Conservation (phyloP, 768 basidiomycete species). For the Lentinula boryana region DNA sequence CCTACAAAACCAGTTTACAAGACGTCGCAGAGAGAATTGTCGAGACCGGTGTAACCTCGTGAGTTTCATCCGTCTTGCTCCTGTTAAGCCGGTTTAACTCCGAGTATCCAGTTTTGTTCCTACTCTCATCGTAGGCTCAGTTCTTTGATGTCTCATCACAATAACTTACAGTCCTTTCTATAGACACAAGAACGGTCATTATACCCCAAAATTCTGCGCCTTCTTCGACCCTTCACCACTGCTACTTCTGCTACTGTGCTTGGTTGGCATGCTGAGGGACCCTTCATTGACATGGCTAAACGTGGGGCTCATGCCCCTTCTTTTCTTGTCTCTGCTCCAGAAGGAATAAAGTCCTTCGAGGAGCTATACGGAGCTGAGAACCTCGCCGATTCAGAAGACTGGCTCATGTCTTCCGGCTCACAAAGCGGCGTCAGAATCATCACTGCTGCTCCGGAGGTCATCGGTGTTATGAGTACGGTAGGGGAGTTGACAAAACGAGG, state of each 20-base stretch:
- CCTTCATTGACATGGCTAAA: constrained; percentile 78
- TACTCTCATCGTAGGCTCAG: constrained; percentile 55
- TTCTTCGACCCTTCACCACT: constrained; percentile 64
- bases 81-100: constrained; percentile 16
- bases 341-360: constrained; percentile 67
- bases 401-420: constrained; percentile 46
- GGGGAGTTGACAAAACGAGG: constrained; percentile 55
- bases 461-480: constrained; percentile 73
- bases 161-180: neutral
- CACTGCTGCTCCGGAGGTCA: constrained; percentile 83
- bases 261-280: constrained; percentile 91
- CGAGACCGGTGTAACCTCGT: constrained; percentile 88
- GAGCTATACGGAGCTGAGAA: constrained; percentile 67
- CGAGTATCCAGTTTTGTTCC: constrained; percentile 42
- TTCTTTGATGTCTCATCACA: neutral
- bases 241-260: constrained; percentile 65
- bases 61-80: constrained; percentile 22
- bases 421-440: constrained; percentile 70
- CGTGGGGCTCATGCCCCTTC: constrained; percentile 77
- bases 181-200: constrained; percentile 76
- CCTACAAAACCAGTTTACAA: constrained; percentile 63
- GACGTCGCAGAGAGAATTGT: constrained; percentile 70
- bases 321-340: constrained; percentile 54
- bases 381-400: constrained; percentile 57
- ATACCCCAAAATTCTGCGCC: constrained; percentile 63